phyloP scores from a whole-genome alignment of 495 filamentous ascomycete species.

The Tuber melanosporum region DNA sequence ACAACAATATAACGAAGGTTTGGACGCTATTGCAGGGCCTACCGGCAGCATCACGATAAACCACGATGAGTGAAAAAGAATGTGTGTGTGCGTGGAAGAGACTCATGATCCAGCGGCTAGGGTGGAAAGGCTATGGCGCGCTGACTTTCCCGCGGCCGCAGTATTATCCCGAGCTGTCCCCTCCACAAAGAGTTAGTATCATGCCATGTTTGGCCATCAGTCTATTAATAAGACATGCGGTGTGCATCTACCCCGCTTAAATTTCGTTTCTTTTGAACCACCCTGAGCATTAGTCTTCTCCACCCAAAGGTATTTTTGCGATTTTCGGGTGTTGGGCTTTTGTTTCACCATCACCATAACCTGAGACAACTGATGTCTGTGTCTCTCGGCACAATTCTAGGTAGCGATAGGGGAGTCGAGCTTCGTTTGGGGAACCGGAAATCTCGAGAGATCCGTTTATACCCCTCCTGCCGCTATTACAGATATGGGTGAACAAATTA shows the following conservation, averaged over 20 bases:
- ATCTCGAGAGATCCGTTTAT: background rate
- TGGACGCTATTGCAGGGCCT: background rate
- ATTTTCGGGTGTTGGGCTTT: background rate
- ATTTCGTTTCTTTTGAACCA: background rate
- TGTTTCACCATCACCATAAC: slow-evolving; percentile 3
- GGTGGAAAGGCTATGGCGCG: background rate
- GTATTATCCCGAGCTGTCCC: background rate
- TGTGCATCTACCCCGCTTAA: slow-evolving; percentile 2
- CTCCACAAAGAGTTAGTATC: background rate
- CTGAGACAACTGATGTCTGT: background rate
- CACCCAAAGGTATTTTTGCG: background rate
- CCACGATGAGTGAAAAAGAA: background rate
- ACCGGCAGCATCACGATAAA: background rate
- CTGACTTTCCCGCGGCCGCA: background rate
- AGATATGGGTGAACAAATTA: background rate
- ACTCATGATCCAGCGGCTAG: background rate
- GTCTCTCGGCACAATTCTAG: background rate
- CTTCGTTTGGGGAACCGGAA: background rate
- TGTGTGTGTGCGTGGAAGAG: background rate
- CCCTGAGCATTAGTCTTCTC: background rate
- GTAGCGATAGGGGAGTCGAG: background rate
- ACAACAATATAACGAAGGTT: background rate
- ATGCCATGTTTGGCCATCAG: background rate
- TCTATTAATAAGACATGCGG: slow-evolving; percentile 1
- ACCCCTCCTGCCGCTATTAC: background rate